Evolutionary conservation across 2,329 filamentous ascomycete genomes (phyloP), one percentile per base, ranked within the genome.

Genomic region (Arthrobotrys sinensis): DNA sequence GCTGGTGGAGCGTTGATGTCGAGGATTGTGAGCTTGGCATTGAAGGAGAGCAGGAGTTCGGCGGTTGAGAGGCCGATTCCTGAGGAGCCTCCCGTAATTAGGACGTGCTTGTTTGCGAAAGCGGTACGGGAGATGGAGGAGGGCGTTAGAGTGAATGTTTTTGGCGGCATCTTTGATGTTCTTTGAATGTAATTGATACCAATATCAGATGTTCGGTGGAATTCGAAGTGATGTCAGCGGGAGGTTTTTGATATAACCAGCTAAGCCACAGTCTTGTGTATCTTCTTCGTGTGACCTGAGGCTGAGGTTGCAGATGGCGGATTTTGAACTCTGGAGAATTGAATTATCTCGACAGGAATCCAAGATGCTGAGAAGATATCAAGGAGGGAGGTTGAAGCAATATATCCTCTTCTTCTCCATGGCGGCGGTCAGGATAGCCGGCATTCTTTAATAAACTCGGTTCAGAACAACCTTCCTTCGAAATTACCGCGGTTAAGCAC

Each of bases 21-120:
- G 21, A 86, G 82, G 11, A 86, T 82, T 62, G 84, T 82, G 69
- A 86, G 82, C 79, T 85, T 86, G 80, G 86, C 85, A 1, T 80
- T 70, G 14, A 83, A 82, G 62, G 84, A 83, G 14, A 86, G 82
- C 3, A 84, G 84, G 16, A 14, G 83, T 83, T 48, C 84, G 83
- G 66, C 85, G 84, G n/a, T 85, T 85, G 63, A 86, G 24, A 75
- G 68, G 12, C 76, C 76, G 69, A 79, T 79, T 21, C 76, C 76
- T 21, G 76, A 79, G 8, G 76, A 75, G n/a, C 76, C 76, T 19
- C 76, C 76, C 28, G 76, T 79, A 48, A 79, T 79, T 48, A 79
- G 76, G 40, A 79, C 69, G 28, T 78, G 75, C 38, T 68, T 71
- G 36, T 72, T 68, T n/a, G 50, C 16, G 36, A 78, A 78, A 12